Base-by-base conservation (phyloP, 2,329 filamentous ascomycete genomes). In the Colletotrichum paranaense region DNA sequence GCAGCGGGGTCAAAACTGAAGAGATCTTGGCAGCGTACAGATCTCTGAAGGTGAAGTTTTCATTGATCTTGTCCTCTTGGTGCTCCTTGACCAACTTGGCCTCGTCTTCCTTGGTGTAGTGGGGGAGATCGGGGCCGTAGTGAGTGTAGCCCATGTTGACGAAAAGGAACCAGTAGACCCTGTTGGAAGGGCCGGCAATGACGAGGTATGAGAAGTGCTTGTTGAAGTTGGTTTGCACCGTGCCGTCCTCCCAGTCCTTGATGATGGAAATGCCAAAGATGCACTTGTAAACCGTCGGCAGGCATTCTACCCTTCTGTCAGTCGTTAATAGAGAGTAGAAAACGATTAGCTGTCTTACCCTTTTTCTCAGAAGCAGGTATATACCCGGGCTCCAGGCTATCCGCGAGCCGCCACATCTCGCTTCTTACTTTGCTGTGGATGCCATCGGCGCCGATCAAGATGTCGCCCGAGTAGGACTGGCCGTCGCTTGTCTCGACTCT, bases 141-240 rank as follows among this genome's bases (percentile, higher is more conserved):
- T 57, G n/a, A 14, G 53, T 65, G 11, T 3, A 22, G 32, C 53
- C 67, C 38, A 59, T 57, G 53, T 65, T 65, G 16, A 78, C 75
- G 35, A 82, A 82, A 14, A 82, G 69, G 60, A 84, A 84, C 80
- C 81, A 84, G 76, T 82, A 85, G 0, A 81, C 69, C 1, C 79
- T 75, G 5, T 76, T 67, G 1, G 78, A 73, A 2, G 81, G 80
- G 0, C 80, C 81, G 3, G 78, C 78, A 3, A 80, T 75, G 6
- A 82, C 69, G 1, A 83, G 74, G 14, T 78, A 75, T 0, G 78
- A 78, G 4, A 58, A 67, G 8, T 75, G 77, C n/a, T 78, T 69
- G 62, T 78, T 79, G 38, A 75, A 75, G 5, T 65, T 77, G 67
- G 24, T 77, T 49, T 19, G 77, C 72, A 3, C 77, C 76, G 1